These are phyloP conservation scores for Debaryomyces maramus DNA, from an alignment of 805 yeast genomes.

Conservation along the genomic window DNA sequence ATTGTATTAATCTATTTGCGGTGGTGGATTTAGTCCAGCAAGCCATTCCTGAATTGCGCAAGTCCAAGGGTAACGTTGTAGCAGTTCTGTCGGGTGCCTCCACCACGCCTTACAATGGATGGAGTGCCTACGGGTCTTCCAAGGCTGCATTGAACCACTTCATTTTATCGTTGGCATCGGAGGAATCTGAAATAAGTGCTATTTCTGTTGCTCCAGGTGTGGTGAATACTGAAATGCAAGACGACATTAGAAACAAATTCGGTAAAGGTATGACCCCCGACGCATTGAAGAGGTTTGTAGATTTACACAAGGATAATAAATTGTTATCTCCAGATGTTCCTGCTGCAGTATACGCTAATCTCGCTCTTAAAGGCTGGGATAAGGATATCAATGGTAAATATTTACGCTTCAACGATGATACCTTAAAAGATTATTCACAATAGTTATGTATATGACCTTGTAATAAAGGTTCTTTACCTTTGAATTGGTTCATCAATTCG, in stretches of 20 bases:
- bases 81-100: conserved; percentile 92
- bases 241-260: conserved; percentile 65
- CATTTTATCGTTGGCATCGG: conserved; percentile 63
- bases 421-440: conserved; percentile 7
- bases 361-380: conserved; percentile 63
- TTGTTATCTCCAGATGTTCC: conserved; percentile 72
- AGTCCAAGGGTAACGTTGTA: conserved; percentile 61
- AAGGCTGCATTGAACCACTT: conserved; percentile 90
- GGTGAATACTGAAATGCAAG: conserved; percentile 89
- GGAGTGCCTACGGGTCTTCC: conserved; percentile 92
- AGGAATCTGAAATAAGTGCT: conserved; percentile 57
- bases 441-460: neutral
- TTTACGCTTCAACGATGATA: conserved; percentile 57
- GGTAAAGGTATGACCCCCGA: conserved; percentile 60
- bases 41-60: conserved; percentile 58
- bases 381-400: conserved; percentile 63
- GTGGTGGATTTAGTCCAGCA: conserved; percentile 57
- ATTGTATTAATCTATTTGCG: conserved; percentile 78
- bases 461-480: too few species aligned
- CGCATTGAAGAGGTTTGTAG: conserved; percentile 60
- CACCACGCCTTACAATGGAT: conserved; percentile 57
- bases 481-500: too few species aligned
- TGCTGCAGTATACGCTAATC: conserved; percentile 64
- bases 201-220: conserved; percentile 92
- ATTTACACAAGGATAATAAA: conserved; percentile 55